Base-by-base conservation (phyloP, 1,284 basidiomycete genomes). In the Trametes versicolor region DNA sequence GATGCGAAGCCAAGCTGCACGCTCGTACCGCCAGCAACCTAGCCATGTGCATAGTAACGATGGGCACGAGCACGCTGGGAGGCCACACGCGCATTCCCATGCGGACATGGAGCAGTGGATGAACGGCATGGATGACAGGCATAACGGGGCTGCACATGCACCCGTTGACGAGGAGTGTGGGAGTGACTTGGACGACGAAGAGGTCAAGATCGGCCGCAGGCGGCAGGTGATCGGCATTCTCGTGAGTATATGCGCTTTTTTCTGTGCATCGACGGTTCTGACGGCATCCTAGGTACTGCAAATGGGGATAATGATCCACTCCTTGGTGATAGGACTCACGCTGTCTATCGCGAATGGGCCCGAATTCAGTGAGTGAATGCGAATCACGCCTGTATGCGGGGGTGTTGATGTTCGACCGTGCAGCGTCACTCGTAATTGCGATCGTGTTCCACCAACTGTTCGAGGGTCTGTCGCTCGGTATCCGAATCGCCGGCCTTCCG, bases 261-360 rank as follows among this genome's bases (percentile, higher is more conserved):
- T 32, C 21, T 15, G 7, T 10, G 3, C 29, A 43, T 32, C 54
- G 27, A 34, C 45, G 32, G 12, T 5, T 7, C 41, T 25, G 23
- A 29, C 10, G 52, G 51, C 36, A 29, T 29, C 43, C 41, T 61
- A 92, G 90, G 87, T 93, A 34, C 78, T 93, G 12, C 90, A 93
- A 85, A 72, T 91, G 1, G 91, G 91, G 34, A 93, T 93, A 67
- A 91, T 92, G 89, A 84, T 93, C n/a, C 92, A 93, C 69, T 92
- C 91, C 0, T 76, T 91, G n/a, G 88, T 93, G 23, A 91, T 93
- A 60, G 91, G 91, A 1, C 75, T 93, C 19, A 93, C 91, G 2
- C 78, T 93, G 23, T 83, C 89, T 2, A 87, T 93, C 63, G 85
- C 89, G 1, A 81, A 83, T 5, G 89, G 91, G 13, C 72, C 85